Conservation (phyloP, 2,329 filamentous ascomycete genomes). For the Elsinoe arachidis region DNA sequence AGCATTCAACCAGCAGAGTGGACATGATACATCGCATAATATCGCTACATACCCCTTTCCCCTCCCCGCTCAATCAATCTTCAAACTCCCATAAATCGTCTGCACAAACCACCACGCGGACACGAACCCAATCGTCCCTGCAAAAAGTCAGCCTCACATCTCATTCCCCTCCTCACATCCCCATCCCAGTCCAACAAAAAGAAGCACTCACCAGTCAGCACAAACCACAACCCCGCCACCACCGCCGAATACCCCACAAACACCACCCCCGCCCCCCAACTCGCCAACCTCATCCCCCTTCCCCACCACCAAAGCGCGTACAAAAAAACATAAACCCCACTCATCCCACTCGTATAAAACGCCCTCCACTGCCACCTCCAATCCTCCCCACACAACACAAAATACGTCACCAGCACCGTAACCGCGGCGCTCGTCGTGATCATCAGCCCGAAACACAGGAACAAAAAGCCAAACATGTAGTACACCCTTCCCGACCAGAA, state of each 20-base stretch:
- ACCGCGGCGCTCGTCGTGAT: slow-evolving; percentile 89
- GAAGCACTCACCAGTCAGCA: slow-evolving; percentile 73
- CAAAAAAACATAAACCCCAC: slow-evolving; percentile 81
- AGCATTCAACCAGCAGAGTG: background rate
- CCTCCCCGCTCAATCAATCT: slow-evolving; percentile 64
- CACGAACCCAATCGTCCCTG: slow-evolving; percentile 92
- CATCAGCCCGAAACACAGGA: slow-evolving; percentile 96
- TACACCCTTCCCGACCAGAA: slow-evolving; percentile 99
- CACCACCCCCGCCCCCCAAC: slow-evolving; percentile 75
- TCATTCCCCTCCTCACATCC: too few relatives aligned
- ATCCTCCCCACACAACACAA: slow-evolving; percentile 89
- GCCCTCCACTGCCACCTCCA: slow-evolving; percentile 99
- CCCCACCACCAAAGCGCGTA: slow-evolving; percentile 88
- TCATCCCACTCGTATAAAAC: slow-evolving; percentile 85
- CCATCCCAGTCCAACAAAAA: background rate
- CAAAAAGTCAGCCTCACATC: background rate
- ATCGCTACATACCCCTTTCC: background rate
- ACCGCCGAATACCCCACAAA: slow-evolving; percentile 90
- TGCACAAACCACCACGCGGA: slow-evolving; percentile 89
- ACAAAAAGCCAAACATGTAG: slow-evolving; percentile 99
- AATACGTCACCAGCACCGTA: slow-evolving; percentile 91
- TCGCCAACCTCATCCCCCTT: slow-evolving; percentile 76
- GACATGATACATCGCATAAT: background rate
- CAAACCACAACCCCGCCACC: slow-evolving; percentile 84
- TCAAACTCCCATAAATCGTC: slow-evolving; percentile 95